Percentiles rank a stretch among this genome's conserved stretches.
These are phyloP conservation scores for Candida ipomoeae DNA, from an alignment of 805 yeast species.

Conservation along the genomic window DNA sequence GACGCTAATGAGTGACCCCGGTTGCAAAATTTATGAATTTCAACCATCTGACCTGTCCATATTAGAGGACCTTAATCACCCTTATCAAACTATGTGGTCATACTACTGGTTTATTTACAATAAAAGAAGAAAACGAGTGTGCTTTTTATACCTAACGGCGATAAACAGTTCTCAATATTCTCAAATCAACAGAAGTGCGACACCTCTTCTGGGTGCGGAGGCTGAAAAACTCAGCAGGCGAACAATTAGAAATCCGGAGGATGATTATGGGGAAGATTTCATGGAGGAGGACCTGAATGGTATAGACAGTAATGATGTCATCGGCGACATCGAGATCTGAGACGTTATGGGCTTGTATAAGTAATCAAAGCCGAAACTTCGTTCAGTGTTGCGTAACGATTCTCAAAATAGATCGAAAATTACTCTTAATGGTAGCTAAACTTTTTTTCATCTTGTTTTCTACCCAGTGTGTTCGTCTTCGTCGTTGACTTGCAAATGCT, in stretches of 20 bases:
- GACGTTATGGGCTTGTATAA: not conserved
- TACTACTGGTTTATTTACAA: constrained; percentile 89
- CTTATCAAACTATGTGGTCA: constrained; percentile 59
- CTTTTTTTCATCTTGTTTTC: not conserved
- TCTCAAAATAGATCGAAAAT: not conserved
- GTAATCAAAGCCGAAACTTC: not conserved
- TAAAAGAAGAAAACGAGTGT: constrained; percentile 87
- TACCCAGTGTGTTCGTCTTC: not conserved
- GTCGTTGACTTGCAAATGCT: not conserved
- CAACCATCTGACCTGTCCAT: constrained; percentile 59
- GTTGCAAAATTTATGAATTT: constrained; percentile 61
- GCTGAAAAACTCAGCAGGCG: constrained; percentile 19
- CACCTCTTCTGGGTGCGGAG: constrained; percentile 19
- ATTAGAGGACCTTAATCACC: constrained; percentile 51
- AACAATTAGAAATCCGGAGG: constrained; percentile 5
- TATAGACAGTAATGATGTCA: constrained; percentile 27
- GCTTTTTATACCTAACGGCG: constrained; percentile 69
- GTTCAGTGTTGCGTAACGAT: not conserved
- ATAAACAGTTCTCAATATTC: constrained; percentile 39
- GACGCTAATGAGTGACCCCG: constrained; percentile 20
- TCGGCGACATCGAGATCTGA: constrained; percentile 37
- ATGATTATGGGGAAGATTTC: constrained; percentile 11
- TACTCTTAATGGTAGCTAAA: not conserved
- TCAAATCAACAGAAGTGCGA: constrained; percentile 10
- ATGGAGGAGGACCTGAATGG: constrained; percentile 13